Conservation (phyloP, 2,329 filamentous ascomycete species). For the Talaromyces sp. region DNA sequence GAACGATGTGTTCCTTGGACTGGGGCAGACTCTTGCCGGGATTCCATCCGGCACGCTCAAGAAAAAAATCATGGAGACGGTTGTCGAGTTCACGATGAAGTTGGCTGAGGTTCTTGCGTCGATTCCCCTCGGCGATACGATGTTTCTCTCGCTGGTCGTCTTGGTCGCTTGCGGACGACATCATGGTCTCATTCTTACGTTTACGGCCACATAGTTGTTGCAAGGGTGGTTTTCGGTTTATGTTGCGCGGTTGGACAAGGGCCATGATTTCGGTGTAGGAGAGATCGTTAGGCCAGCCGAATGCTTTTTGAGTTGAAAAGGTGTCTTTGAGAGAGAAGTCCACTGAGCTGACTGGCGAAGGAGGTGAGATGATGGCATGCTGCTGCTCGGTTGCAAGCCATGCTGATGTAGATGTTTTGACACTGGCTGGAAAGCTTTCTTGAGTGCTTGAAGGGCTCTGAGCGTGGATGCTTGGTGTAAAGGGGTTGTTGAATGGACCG, state of each 20-base stretch:
- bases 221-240: slow-evolving; percentile 38
- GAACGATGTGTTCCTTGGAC: slow-evolving; percentile 42
- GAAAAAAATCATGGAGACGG: slow-evolving; percentile 38
- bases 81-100: slow-evolving; percentile 37
- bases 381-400: slow-evolving; percentile 31
- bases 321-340: slow-evolving; percentile 37
- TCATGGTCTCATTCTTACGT: slow-evolving; percentile 33
- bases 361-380: slow-evolving; percentile 27
- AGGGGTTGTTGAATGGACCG: slow-evolving; percentile 38
- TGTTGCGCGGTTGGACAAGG: slow-evolving; percentile 35
- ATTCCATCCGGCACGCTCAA: slow-evolving; percentile 41
- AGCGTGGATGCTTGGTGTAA: slow-evolving; percentile 28
- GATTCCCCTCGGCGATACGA: slow-evolving; percentile 39
- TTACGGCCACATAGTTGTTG: slow-evolving; percentile 40
- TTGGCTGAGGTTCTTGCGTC: slow-evolving; percentile 40
- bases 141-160: slow-evolving; percentile 42
- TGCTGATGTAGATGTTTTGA: slow-evolving; percentile 20
- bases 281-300: slow-evolving; percentile 35
- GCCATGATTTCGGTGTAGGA: slow-evolving; percentile 33
- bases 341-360: slow-evolving; percentile 37
- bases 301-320: slow-evolving; percentile 29
- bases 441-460: slow-evolving; percentile 34
- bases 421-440: slow-evolving; percentile 34
- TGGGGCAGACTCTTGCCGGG: slow-evolving; percentile 37
- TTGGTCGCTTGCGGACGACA: slow-evolving; percentile 25